Conservation (phyloP, 2,329 filamentous ascomycete genomes). For the Zelopaecilomyces penicillatus region DNA sequence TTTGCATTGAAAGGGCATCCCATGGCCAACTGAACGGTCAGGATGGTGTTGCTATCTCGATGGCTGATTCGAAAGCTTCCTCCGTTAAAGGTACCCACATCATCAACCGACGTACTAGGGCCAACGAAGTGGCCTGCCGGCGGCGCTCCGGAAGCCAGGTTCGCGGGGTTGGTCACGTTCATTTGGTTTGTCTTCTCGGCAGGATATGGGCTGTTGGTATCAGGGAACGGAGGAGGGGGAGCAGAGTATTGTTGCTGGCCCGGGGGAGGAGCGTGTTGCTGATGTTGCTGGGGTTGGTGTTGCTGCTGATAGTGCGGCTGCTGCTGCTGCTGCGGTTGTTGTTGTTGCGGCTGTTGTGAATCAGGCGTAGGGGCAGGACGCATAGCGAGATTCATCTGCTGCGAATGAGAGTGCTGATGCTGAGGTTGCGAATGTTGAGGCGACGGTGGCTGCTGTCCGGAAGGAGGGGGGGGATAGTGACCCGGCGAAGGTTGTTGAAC, state of each 20-base stretch:
- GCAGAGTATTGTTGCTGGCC: slow-evolving; percentile 16
- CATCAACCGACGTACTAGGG: slow-evolving; percentile 59
- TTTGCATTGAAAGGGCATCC: slow-evolving; percentile 76
- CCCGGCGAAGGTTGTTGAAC: slow-evolving; percentile 16
- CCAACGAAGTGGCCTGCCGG: slow-evolving; percentile 46
- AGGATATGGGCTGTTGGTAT: slow-evolving; percentile 16
- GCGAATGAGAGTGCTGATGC: slow-evolving; percentile 15
- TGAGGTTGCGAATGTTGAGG: slow-evolving; percentile 16
- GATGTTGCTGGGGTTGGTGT: slow-evolving; percentile 13
- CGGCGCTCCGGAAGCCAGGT: slow-evolving; percentile 31
- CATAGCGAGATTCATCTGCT: slow-evolving; percentile 14
- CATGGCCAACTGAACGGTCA: slow-evolving; percentile 83
- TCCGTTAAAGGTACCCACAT: slow-evolving; percentile 94
- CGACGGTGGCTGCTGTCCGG: slow-evolving; percentile 12
- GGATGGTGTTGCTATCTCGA: slow-evolving; percentile 78
- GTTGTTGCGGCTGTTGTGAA: slow-evolving; percentile 14
- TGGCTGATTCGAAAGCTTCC: slow-evolving; percentile 92
- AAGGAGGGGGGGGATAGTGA: slow-evolving; percentile 19
- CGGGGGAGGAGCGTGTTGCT: slow-evolving; percentile 23
- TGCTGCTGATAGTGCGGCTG: slow-evolving; percentile 22
- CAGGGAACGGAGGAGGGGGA: slow-evolving; percentile 15
- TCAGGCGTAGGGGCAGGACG: slow-evolving; percentile 17
- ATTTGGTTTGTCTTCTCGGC: slow-evolving; percentile 22
- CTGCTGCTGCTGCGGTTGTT: slow-evolving; percentile 21
- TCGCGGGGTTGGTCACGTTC: slow-evolving; percentile 17